These are phyloP conservation scores for Lipomyces orientalis DNA, from an alignment of 805 yeast species.

Conservation along the genomic window DNA sequence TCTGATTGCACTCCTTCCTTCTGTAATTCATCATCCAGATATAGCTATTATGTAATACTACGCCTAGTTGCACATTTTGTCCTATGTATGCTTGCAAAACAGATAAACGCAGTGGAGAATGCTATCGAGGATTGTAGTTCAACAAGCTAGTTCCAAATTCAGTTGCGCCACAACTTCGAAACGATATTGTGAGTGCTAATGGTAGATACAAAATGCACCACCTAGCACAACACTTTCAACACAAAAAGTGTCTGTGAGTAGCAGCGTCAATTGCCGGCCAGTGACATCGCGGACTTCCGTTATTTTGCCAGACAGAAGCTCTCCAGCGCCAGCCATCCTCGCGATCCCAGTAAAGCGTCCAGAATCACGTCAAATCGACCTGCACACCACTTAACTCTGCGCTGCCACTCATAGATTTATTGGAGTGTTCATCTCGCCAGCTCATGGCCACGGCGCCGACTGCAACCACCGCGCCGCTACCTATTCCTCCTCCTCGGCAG, in stretches of 20 bases:
- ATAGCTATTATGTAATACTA: background rate
- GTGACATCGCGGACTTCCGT: background rate
- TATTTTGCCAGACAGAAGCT: background rate
- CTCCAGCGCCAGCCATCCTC: background rate
- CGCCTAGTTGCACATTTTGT: background rate
- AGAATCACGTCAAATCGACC: background rate
- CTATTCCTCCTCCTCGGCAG: conserved; percentile 14
- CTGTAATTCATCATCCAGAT: background rate
- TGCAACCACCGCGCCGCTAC: conserved; percentile 18
- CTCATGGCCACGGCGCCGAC: conserved; percentile 26
- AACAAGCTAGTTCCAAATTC: background rate
- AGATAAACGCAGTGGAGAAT: background rate
- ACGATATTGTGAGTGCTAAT: background rate
- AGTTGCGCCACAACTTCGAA: background rate
- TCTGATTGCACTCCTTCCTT: background rate
- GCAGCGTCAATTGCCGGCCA: background rate
- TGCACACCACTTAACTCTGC: background rate
- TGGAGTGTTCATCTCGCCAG: background rate
- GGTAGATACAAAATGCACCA: background rate
- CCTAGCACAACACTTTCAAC: background rate
- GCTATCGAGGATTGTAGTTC: background rate
- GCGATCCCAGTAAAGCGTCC: background rate
- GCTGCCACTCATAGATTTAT: background rate
- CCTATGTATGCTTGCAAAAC: background rate
- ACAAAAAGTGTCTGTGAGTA: background rate